Conservation (phyloP, 2,329 filamentous ascomycete species). For the Colletotrichum siamense region DNA sequence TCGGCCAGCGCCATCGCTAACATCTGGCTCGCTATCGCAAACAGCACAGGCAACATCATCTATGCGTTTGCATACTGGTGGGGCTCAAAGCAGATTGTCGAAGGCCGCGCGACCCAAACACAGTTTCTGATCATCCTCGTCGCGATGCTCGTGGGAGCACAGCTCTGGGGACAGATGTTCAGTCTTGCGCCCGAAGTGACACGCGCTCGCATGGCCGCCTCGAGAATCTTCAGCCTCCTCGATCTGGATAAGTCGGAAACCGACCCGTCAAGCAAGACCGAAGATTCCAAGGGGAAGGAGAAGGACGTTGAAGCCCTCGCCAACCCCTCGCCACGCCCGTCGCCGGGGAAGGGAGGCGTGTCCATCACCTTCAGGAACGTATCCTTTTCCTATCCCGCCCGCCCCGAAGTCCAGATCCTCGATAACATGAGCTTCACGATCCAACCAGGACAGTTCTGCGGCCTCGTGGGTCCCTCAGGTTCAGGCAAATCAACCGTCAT, state of each 20-base stretch:
- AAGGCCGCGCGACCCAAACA: slow-evolving; percentile 66
- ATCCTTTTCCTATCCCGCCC: slow-evolving; percentile 69
- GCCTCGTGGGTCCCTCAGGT: slow-evolving; percentile 69
- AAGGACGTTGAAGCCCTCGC: slow-evolving; percentile 45
- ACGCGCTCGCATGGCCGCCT: slow-evolving; percentile 66
- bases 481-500: slow-evolving; percentile 73
- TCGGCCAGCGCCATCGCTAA: slow-evolving; percentile 57
- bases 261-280: slow-evolving; percentile 25
- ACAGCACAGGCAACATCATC: slow-evolving; percentile 68
- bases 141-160: slow-evolving; percentile 74
- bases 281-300: slow-evolving; percentile 24
- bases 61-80: slow-evolving; percentile 84
- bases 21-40: slow-evolving; percentile 65
- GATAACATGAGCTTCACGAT: slow-evolving; percentile 61
- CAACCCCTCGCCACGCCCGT: slow-evolving; percentile 28
- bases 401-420: slow-evolving; percentile 63
- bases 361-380: slow-evolving; percentile 64
- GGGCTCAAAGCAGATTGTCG: slow-evolving; percentile 73
- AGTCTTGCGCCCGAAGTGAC: slow-evolving; percentile 78
- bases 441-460: slow-evolving; percentile 64
- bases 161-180: slow-evolving; percentile 78
- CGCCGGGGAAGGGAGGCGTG: slow-evolving; percentile 37
- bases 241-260: slow-evolving; percentile 37
- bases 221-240: slow-evolving; percentile 59
- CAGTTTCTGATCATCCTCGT: slow-evolving; percentile 80